phyloP scores from a whole-genome alignment of 305 asterid genomes.

The Caryopteris hybrid region DNA sequence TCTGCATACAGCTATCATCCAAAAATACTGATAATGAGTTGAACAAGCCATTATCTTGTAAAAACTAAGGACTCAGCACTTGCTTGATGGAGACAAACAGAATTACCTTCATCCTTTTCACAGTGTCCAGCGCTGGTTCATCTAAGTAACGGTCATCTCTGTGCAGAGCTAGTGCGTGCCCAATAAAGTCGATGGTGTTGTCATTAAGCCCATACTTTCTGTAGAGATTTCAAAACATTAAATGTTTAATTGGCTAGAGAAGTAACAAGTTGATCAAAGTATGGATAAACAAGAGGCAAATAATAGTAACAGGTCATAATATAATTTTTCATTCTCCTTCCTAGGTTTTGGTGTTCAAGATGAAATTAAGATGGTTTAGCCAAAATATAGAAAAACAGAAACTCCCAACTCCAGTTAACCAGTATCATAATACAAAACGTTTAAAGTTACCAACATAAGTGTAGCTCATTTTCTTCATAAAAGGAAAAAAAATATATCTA shows the following conservation, averaged over 20 bases:
- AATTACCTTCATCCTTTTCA: conserved; percentile 88
- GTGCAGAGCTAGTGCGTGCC: conserved; percentile 90
- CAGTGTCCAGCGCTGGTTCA: conserved; percentile 90
- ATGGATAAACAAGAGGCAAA: background rate
- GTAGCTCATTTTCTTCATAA: no score
- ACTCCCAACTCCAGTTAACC: background rate
- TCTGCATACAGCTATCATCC: conserved; percentile 81
- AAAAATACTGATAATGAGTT: conserved; percentile 16
- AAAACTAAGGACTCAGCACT: background rate
- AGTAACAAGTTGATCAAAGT: background rate
- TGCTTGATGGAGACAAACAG: conserved; percentile 5
- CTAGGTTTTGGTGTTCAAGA: background rate
- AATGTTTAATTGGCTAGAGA: background rate
- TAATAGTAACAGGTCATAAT: background rate
- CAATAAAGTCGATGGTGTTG: conserved; percentile 87
- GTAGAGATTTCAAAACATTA: conserved; percentile 21
- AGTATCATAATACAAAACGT: conserved; percentile 5
- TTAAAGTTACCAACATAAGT: background rate
- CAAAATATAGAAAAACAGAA: background rate
- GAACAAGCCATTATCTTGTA: background rate
- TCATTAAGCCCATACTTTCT: conserved; percentile 94
- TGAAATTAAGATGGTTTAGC: background rate
- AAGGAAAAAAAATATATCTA: no score
- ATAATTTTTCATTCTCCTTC: no score
- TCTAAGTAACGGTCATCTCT: conserved; percentile 79